Percentiles rank a stretch among this genome's conserved stretches.
Evolutionary conservation across 805 yeast species (phyloP).

Genomic region (Myxozyma mucilagina): DNA sequence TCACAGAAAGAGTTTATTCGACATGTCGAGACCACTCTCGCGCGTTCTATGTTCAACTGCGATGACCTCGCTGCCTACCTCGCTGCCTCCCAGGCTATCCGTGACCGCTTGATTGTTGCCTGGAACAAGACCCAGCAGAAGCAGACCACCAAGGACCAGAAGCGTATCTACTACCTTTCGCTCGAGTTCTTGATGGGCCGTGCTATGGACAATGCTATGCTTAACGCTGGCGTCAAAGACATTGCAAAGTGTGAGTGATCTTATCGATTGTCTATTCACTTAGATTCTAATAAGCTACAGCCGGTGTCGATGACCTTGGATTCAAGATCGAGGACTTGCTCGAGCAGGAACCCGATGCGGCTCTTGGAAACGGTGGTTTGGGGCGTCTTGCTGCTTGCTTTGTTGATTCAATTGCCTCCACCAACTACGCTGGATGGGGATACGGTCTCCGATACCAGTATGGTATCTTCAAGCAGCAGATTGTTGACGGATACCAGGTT

Average conservation of each 20-base stretch:
- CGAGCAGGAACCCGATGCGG: slow-evolving; percentile 90
- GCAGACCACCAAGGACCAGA: slow-evolving; percentile 79
- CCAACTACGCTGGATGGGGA: slow-evolving; percentile 94
- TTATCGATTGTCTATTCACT: not conserved
- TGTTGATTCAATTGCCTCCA: slow-evolving; percentile 81
- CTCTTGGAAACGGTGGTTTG: slow-evolving; percentile 91
- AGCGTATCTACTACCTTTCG: slow-evolving; percentile 82
- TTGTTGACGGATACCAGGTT: slow-evolving; percentile 89
- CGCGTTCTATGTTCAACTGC: slow-evolving; percentile 89
- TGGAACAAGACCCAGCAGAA: slow-evolving; percentile 94
- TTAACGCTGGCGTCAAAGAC: slow-evolving; percentile 70
- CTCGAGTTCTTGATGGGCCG: slow-evolving; percentile 92
- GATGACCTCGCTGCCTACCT: slow-evolving; percentile 91
- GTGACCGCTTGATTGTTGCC: slow-evolving; percentile 77
- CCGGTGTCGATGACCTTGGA: slow-evolving; percentile 70
- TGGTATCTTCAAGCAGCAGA: slow-evolving; percentile 88
- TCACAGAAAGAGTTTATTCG: slow-evolving; percentile 63
- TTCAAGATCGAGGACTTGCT: slow-evolving; percentile 84
- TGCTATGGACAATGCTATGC: slow-evolving; percentile 90
- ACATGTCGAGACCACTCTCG: slow-evolving; percentile 88
- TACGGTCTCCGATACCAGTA: slow-evolving; percentile 91
- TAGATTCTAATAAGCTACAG: slow-evolving; percentile 20
- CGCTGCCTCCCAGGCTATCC: slow-evolving; percentile 74
- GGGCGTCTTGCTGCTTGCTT: slow-evolving; percentile 95
- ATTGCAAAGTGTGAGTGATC: slow-evolving; percentile 44